These are phyloP conservation scores for Massarina eburnea DNA, from an alignment of 2,329 filamentous ascomycete genomes.

Conservation along the genomic window DNA sequence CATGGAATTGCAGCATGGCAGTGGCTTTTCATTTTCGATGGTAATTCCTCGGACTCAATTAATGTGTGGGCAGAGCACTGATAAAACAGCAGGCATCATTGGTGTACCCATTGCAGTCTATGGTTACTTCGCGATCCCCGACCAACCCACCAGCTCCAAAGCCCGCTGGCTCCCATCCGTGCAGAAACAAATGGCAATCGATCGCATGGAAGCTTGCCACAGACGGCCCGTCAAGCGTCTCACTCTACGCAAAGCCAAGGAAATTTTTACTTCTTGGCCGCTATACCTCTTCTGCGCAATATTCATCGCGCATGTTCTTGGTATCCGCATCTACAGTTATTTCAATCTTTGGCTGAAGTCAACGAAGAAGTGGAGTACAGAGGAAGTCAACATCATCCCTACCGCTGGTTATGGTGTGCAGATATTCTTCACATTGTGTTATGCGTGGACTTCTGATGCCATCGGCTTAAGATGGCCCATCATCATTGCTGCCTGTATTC, in stretches of 20 bases:
- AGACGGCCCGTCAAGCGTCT: not conserved
- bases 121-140: slow-evolving; percentile 7
- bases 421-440: slow-evolving; percentile 10
- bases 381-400: slow-evolving; percentile 10
- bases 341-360: slow-evolving; percentile 14
- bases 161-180: slow-evolving; percentile 46
- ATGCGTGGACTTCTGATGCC: slow-evolving; percentile 19
- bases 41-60: not conserved
- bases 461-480: slow-evolving; percentile 18
- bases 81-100: slow-evolving; percentile 47
- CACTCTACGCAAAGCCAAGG: not conserved
- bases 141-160: slow-evolving; percentile 22
- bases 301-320: slow-evolving; percentile 9
- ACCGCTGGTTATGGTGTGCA: slow-evolving; percentile 7
- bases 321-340: slow-evolving; percentile 10
- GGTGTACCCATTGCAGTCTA: slow-evolving; percentile 60
- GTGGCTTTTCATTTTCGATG: slow-evolving; percentile 49
- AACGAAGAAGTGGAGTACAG: slow-evolving; percentile 4
- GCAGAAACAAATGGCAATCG: slow-evolving; percentile 48
- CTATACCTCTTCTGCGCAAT: slow-evolving; percentile 7
- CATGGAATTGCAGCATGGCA: slow-evolving; percentile 59
- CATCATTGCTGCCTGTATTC: slow-evolving; percentile 15
- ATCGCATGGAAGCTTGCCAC: slow-evolving; percentile 33
- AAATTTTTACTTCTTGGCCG: slow-evolving; percentile 1
- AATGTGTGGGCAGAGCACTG: too few species aligned